phyloP scores from a whole-genome alignment of 83 land plant species.

The Isoetes engelmannii region DNA sequence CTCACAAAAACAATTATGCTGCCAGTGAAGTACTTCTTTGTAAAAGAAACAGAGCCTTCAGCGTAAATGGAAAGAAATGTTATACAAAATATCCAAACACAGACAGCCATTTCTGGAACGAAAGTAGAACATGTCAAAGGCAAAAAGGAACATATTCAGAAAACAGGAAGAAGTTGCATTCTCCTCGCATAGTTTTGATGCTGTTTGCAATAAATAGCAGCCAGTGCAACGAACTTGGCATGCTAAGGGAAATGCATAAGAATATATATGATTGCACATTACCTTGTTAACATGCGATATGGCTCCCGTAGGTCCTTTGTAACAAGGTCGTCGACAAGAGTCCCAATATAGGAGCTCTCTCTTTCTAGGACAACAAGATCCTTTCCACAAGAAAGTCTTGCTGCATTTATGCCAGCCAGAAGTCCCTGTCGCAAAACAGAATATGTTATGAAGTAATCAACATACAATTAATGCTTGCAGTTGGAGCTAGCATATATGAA shows the following conservation, averaged over 20 bases:
- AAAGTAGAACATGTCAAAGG: no score
- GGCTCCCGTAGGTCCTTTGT: slow-evolving; percentile 98
- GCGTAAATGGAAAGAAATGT: neutral
- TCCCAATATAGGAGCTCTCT: slow-evolving; percentile 95
- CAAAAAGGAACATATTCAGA: neutral
- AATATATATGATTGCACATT: neutral
- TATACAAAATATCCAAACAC: neutral
- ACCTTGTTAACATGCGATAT: slow-evolving; percentile 98
- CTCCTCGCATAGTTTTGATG: neutral
- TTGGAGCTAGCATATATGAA: no score
- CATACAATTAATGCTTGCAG: neutral
- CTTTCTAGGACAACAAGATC: slow-evolving; percentile 75
- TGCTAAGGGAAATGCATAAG: neutral
- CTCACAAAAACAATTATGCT: slow-evolving; percentile 3
- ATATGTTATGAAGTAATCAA: neutral
- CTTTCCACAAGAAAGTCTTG: slow-evolving; percentile 56
- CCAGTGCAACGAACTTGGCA: neutral
- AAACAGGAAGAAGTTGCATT: neutral
- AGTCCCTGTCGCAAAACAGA: slow-evolving; percentile 49
- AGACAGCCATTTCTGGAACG: no score
- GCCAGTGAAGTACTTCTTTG: neutral
- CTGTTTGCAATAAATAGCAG: neutral
- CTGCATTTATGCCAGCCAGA: slow-evolving; percentile 94
- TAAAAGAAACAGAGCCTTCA: neutral
- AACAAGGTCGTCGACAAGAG: slow-evolving; percentile 91